These are phyloP conservation scores for Dendrocalamus sinicus DNA, from an alignment of 176 grass and related monocot species.

Conservation along the genomic window DNA sequence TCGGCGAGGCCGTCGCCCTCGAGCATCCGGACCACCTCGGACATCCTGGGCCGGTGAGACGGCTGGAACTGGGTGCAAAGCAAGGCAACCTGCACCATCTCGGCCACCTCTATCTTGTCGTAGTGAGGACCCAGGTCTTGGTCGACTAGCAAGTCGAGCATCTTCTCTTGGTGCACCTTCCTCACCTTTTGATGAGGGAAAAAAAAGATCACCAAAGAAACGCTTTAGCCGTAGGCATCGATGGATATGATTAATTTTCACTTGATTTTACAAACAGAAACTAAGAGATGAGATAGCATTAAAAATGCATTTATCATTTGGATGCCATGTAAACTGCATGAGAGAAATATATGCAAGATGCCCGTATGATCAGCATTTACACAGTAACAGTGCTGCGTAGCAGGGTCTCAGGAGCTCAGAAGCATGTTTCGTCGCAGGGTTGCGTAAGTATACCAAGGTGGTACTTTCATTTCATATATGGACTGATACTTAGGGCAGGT, in stretches of 20 bases:
- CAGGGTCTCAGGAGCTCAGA: not conserved
- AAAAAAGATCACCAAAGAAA: not conserved
- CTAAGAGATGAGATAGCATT: not conserved
- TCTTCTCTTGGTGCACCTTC: constrained; percentile 78
- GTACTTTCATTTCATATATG: constrained; percentile 5
- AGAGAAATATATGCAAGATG: not conserved
- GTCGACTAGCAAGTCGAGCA: constrained; percentile 63
- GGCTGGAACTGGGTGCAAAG: constrained; percentile 78
- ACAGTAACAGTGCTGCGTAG: not conserved
- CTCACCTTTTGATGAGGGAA: constrained; percentile 45
- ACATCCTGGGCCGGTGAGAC: constrained; percentile 75
- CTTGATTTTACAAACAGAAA: not conserved
- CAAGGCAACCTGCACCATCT: constrained; percentile 75
- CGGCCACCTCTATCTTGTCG: constrained; percentile 73
- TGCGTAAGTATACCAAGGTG: not conserved
- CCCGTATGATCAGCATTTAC: not conserved
- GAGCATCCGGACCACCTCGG: constrained; percentile 78
- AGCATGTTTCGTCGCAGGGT: constrained; percentile 20
- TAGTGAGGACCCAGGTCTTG: constrained; percentile 59
- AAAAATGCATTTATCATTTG: not conserved
- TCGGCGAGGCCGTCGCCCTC: constrained; percentile 80
- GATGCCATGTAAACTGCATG: not conserved
- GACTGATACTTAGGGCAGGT: not conserved
- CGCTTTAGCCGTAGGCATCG: not conserved
- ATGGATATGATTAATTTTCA: not conserved